Percentiles rank a stretch among this genome's conserved stretches.
Conservation (phyloP, 495 filamentous ascomycete genomes). For the Lophium mytilinum region DNA sequence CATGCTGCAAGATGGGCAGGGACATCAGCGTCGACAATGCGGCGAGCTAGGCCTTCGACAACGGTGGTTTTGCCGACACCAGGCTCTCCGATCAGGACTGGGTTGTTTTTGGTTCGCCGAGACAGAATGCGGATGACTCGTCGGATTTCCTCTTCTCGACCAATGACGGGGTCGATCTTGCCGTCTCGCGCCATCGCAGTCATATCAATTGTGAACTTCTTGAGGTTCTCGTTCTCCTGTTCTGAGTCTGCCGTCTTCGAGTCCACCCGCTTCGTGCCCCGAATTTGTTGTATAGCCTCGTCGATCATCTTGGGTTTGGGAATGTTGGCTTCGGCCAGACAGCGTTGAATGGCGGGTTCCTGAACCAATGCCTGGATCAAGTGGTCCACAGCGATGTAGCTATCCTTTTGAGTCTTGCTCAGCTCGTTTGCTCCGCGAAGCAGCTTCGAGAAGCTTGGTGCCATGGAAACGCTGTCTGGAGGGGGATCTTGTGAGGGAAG, state of each 20-base stretch:
- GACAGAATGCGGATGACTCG: slow-evolving; percentile 90
- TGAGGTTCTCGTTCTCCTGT: slow-evolving; percentile 82
- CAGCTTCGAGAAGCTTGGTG: slow-evolving; percentile 72
- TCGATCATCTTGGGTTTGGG: slow-evolving; percentile 87
- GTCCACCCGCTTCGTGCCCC: slow-evolving; percentile 85
- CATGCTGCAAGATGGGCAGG: slow-evolving; percentile 92
- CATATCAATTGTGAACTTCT: slow-evolving; percentile 98
- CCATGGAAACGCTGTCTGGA: slow-evolving; percentile 73
- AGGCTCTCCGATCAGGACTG: slow-evolving; percentile 89
- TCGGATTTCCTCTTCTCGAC: slow-evolving; percentile 91
- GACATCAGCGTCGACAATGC: slow-evolving; percentile 92
- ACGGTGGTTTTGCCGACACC: slow-evolving; percentile 98
- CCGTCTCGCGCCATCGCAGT: slow-evolving; percentile 88
- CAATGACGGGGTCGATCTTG: slow-evolving; percentile 97
- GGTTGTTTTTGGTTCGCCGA: slow-evolving; percentile 96
- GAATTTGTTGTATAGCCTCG: slow-evolving; percentile 76
- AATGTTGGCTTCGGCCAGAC: slow-evolving; percentile 78
- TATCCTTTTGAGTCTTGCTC: slow-evolving; percentile 92
- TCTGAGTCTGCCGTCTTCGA: slow-evolving; percentile 90
- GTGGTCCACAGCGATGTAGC: slow-evolving; percentile 88
- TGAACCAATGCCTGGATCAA: slow-evolving; percentile 77
- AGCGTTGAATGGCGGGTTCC: slow-evolving; percentile 62
- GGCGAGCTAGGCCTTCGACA: slow-evolving; percentile 89
- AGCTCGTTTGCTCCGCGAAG: slow-evolving; percentile 79
- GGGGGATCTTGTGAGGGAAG: slow-evolving; percentile 91